Evolutionary conservation across 179 eudicot genomes (phyloP), one percentile per base, ranked within the genome.

Genomic region (Nepenthes alata): DNA sequence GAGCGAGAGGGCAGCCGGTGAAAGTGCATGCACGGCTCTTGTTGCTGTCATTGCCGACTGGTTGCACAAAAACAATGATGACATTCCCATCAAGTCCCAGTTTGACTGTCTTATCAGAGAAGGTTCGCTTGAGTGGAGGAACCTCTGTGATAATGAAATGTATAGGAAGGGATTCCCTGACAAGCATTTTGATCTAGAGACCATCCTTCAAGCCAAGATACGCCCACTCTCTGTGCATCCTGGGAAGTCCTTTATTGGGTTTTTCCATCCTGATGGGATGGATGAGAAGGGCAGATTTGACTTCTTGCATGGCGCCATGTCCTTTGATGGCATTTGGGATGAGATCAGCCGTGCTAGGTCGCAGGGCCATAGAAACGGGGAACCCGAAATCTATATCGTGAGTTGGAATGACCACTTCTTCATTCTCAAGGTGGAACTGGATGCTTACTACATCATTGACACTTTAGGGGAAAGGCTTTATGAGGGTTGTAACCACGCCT

Each of bases 371-470:
- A 41, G 62, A 35, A 48, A 57, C 39, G 66, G 66, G 5, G 81
- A 79, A 56, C 80, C 82, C 5, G 59, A 53, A 10, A 67, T 87
- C 62, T 85, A 76, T 49, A 75, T 89, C 37, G 74, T 89, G 16
- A 86, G 96, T 56, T 88, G 96, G 96, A 88, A 88, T 39, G 96
- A 88, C 67, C 96, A 88, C 55, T 88, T 88, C 72, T 89, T 89
- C 16, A 52, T 89, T 63, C 86, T 89, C 53, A 84, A 77, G 77
- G 85, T 87, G 14, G 93, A 87, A 53, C 41, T 66, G 1, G 93
- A 90, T 39, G 89, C 88, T 50, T 90, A 84, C 73, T 89, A 84
- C 35, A 79, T 89, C 61, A 75, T 89, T 5, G 96, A 89, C 73
- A 86, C 96, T 6, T 57, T 90, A 39, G 97, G 97, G 4, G 97